These are phyloP conservation scores for Vaccinium myrtillus DNA, from an alignment of 148 eudicot genomes.

Conservation along the genomic window DNA sequence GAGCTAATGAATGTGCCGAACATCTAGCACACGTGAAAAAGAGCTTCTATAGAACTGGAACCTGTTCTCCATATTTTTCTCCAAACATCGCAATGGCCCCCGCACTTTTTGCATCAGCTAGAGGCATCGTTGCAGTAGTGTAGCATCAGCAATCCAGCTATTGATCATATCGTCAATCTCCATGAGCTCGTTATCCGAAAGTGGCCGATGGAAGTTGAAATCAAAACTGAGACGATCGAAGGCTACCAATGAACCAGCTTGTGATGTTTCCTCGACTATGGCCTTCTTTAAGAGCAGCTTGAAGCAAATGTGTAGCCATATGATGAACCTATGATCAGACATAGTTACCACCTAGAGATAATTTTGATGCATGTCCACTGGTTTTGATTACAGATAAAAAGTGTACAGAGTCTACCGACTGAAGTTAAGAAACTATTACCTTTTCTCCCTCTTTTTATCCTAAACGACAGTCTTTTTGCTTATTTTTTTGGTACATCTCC, in stretches of 20 bases:
- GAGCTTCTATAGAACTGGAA: constrained; percentile 10
- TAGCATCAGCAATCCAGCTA: constrained; percentile 76
- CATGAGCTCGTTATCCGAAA: constrained; percentile 61
- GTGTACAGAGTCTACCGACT: too few species aligned
- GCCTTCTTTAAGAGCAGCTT: constrained; percentile 84
- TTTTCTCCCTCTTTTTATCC: too few species aligned
- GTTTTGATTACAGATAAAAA: too few species aligned
- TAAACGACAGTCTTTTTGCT: too few species aligned
- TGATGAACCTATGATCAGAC: constrained; percentile 64
- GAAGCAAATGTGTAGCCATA: constrained; percentile 95
- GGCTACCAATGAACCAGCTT: constrained; percentile 69
- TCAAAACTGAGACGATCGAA: constrained; percentile 95
- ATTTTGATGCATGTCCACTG: too few species aligned
- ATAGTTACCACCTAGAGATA: too few species aligned
- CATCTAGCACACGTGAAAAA: not conserved
- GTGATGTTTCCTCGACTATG: constrained; percentile 84
- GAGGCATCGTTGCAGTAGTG: constrained; percentile 78
- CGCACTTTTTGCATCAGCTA: constrained; percentile 79
- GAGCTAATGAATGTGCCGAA: too few species aligned
- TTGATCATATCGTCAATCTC: constrained; percentile 70
- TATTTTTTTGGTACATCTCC: too few species aligned
- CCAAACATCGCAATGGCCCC: constrained; percentile 99
- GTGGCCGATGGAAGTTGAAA: constrained; percentile 83
- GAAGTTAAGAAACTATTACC: too few species aligned
- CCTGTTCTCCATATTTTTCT: constrained; percentile 96